These are phyloP conservation scores for Penicillium psychrofluorescens DNA, from an alignment of 495 filamentous ascomycete species.

Conservation along the genomic window DNA sequence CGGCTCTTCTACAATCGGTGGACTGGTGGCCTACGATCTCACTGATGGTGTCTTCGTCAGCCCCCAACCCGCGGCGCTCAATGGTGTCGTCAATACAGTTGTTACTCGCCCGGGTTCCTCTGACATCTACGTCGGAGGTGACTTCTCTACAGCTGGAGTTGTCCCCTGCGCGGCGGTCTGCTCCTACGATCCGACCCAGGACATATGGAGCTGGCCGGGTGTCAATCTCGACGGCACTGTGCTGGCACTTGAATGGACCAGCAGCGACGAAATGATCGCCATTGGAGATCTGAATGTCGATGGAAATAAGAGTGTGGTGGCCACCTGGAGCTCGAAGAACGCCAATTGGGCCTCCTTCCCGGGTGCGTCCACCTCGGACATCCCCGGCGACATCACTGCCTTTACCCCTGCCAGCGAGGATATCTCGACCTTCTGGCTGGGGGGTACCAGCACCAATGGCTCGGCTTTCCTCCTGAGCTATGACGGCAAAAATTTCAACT, in stretches of 20 bases:
- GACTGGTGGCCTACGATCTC: slow-evolving; percentile 77
- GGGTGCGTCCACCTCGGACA: slow-evolving; percentile 47
- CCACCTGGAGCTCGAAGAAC: slow-evolving; percentile 60
- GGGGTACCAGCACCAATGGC: slow-evolving; percentile 59
- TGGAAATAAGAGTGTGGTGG: slow-evolving; percentile 57
- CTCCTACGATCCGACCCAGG: slow-evolving; percentile 55
- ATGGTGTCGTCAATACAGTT: slow-evolving; percentile 69
- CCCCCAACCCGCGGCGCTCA: slow-evolving; percentile 63
- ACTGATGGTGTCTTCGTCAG: slow-evolving; percentile 46
- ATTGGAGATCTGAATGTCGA: slow-evolving; percentile 68
- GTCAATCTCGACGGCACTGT: slow-evolving; percentile 61
- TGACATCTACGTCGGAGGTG: slow-evolving; percentile 80
- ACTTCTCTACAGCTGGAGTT: slow-evolving; percentile 73
- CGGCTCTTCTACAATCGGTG: slow-evolving; percentile 54
- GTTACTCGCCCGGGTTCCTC: slow-evolving; percentile 54
- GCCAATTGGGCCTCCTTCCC: slow-evolving; percentile 57
- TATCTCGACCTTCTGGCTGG: slow-evolving; percentile 67
- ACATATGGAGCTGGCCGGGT: slow-evolving; percentile 74
- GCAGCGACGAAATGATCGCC: slow-evolving; percentile 58
- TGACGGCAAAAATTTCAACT: slow-evolving; percentile 53
- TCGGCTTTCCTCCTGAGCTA: slow-evolving; percentile 73
- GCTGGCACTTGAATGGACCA: slow-evolving; percentile 66
- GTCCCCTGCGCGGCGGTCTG: slow-evolving; percentile 78
- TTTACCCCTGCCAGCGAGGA: slow-evolving; percentile 64
- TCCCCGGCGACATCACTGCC: slow-evolving; percentile 74